Base-by-base conservation (phyloP, 2,329 filamentous ascomycete genomes). In the Ophiostoma sp. region DNA sequence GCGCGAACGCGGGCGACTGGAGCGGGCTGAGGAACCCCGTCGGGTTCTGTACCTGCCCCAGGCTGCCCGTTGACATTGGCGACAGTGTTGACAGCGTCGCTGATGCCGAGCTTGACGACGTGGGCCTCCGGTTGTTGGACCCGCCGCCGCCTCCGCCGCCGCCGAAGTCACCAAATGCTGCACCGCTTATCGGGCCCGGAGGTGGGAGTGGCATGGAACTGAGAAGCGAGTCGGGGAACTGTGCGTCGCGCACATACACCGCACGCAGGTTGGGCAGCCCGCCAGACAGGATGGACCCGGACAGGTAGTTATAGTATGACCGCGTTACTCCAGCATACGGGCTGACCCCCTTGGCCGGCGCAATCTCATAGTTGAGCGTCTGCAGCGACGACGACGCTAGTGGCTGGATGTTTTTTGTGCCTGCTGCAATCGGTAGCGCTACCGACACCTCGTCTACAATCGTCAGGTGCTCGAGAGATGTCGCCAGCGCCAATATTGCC, bases 181-280 rank as follows among this genome's bases (percentile, higher is more conserved):
- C 60, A 4, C 68, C 70, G 7, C 76, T 75, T 0, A 80, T 79
- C 44, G 77, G 81, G 14, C 68, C 55, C 3, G 71, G 65, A 2
- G 91, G 89, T 1, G 89, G 90, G 1, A 88, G 85, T 27, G 67
- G 55, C 7, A 68, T 55, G 6, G 94, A 82, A 14, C 81, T 82
- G 60, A 93, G 83, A 5, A 97, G 85, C 11, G 89, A 84, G 73
- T 96, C 92, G 1, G 93, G 88, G 76, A 98, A 97, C 65, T 86
- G 83, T 40, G 89, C 86, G 74, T 97, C 93, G 66, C 92, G 89
- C 18, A 97, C 94, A 76, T 96, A 97, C 7, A 98, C 84, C 36
- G 88, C 85, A 47, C 84, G 84, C 8, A 98, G 83, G 47, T 84
- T 85, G 0, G 93, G 92, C 7, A 98, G 83, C 7, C 87, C 85